Conservation (phyloP, 371 early-diverging fungal genomes). For the Choanephora cucurbitarum region DNA sequence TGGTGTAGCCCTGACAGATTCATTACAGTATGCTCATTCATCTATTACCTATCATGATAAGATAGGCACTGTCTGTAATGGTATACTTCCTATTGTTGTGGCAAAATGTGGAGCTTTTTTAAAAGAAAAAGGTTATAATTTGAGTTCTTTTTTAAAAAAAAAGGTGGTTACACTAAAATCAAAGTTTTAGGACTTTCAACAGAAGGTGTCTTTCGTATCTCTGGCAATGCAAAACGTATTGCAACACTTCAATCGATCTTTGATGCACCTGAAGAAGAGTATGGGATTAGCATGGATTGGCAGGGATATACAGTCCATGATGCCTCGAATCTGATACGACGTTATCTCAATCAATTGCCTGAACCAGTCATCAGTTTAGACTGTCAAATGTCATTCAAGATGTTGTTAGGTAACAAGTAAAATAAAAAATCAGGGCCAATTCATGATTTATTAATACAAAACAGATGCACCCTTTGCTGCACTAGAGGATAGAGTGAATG, state of each 20-base stretch:
- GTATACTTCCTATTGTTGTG: slow-evolving; percentile 54
- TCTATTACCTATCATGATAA: slow-evolving; percentile 37
- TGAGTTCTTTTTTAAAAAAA: neutral
- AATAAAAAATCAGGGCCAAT: too few relatives aligned
- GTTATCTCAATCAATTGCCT: slow-evolving; percentile 66
- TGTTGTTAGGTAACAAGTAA: slow-evolving; percentile 45
- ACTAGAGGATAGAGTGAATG: slow-evolving; percentile 45
- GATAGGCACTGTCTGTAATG: slow-evolving; percentile 34
- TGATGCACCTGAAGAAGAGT: slow-evolving; percentile 51
- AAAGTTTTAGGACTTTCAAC: slow-evolving; percentile 39
- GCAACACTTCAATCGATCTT: slow-evolving; percentile 57
- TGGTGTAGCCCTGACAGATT: slow-evolving; percentile 38
- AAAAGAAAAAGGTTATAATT: slow-evolving; percentile 53
- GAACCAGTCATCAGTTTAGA: slow-evolving; percentile 60
- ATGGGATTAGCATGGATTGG: slow-evolving; percentile 58
- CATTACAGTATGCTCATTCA: slow-evolving; percentile 40
- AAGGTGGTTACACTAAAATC: slow-evolving; percentile 8
- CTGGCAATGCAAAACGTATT: slow-evolving; percentile 66
- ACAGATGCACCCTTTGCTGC: slow-evolving; percentile 34
- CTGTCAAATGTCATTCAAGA: slow-evolving; percentile 55
- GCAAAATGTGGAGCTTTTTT: slow-evolving; percentile 59
- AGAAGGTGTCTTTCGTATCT: slow-evolving; percentile 66
- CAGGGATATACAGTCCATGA: slow-evolving; percentile 62
- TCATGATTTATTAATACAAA: neutral
- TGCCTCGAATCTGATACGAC: slow-evolving; percentile 65